Base-by-base conservation (phyloP, 352 stramenopile species). In the Globisporangium apiculatum region DNA sequence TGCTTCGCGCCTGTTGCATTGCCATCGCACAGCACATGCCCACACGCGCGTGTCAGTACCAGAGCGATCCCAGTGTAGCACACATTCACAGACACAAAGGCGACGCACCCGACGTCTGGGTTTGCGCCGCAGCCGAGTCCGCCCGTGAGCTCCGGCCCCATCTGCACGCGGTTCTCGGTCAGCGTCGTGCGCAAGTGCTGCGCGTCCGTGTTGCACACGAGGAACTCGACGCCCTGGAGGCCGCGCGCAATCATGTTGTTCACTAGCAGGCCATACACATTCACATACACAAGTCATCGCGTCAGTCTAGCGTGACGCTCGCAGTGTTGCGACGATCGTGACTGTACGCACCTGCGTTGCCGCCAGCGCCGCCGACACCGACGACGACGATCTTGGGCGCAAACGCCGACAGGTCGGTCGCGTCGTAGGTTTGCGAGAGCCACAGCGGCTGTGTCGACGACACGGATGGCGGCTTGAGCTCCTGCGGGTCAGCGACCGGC, bases 171-270 rank as follows among this genome's bases (percentile, higher is more conserved):
- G 64, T 97, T 97, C 56, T 96, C 87, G 31, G 88, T 96, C 42
- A 96, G 65, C 12, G 85, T 95, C 54, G 86, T 96, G 58, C 86
- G 86, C 57, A 97, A 66, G 53, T 97, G 88, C 76, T 97, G 88
- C 42, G 88, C 85, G 52, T 97, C 88, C 46, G 88, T 97, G 71
- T 97, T 97, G 75, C 88, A 96, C 37, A 97, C 88, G 41, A 97
- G 68, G 49, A 94, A 94, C 58, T 94, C 83, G 35, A 94, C 84
- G 48, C 84, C 84, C 61, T 92, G 73, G 14, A 94, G 66, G 2
- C 82, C 84, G 37, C 83, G 79, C 48, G 84, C 84, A 43, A 94
- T 94, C 84, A 94, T 94, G 55, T 94, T 94, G 74, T 94, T 94
- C 57, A 94, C 88, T 87, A 46, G 51, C 18, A 37, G 59, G 24